Conservation (phyloP, 2,329 filamentous ascomycete genomes). For the Dichotomopilus funicola region DNA sequence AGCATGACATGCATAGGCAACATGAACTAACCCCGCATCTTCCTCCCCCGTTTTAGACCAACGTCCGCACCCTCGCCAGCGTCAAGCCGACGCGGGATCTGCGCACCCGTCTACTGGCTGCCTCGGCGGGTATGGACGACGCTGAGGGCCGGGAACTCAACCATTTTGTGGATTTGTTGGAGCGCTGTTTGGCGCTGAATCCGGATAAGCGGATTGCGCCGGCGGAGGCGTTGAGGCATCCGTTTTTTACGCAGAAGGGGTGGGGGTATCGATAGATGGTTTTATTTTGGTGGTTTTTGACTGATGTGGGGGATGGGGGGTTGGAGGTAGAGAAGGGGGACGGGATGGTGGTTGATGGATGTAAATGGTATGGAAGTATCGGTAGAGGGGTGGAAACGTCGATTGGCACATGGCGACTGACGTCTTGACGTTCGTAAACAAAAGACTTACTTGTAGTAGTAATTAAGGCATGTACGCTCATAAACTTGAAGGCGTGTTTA, state of each 20-base stretch:
- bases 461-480: too few relatives aligned
- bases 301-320: too few relatives aligned
- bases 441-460: too few relatives aligned
- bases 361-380: too few relatives aligned
- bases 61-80: conserved; percentile 59
- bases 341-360: too few relatives aligned
- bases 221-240: conserved; percentile 78
- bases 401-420: too few relatives aligned
- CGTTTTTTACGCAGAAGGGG: conserved; percentile 61
- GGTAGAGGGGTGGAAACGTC: too few relatives aligned
- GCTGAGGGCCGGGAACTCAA: conserved; percentile 70
- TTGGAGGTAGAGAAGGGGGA: too few relatives aligned
- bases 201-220: conserved; percentile 89
- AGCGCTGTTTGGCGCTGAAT: conserved; percentile 82
- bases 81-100: conserved; percentile 76
- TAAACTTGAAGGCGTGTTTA: too few relatives aligned
- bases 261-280: not conserved
- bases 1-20: not conserved
- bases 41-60: conserved; percentile 43
- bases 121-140: conserved; percentile 66
- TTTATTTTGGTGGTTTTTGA: not conserved
- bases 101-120: conserved; percentile 69
- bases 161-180: conserved; percentile 79
- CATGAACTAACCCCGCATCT: not conserved
- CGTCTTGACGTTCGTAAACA: too few relatives aligned